phyloP scores from a whole-genome alignment of 495 filamentous ascomycete species.

The Trichoderma erinaceum region DNA sequence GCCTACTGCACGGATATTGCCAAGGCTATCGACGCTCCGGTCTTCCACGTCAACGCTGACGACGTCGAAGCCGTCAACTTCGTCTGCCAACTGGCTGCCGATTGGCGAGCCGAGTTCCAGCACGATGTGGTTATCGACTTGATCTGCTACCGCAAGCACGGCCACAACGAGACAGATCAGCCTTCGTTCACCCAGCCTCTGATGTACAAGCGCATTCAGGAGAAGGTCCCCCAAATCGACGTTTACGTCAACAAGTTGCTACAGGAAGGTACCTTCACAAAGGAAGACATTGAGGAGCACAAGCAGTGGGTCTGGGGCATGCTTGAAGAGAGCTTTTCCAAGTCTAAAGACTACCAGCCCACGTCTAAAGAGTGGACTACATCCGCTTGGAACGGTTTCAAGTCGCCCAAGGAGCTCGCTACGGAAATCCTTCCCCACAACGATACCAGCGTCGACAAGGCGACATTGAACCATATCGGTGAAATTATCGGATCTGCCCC shows the following conservation, averaged over 20 bases:
- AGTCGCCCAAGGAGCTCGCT: constrained; percentile 94
- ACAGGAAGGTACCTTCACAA: constrained; percentile 85
- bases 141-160: constrained; percentile 97
- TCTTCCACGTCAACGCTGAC: constrained; percentile 98
- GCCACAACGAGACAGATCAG: constrained; percentile 99
- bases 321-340: constrained; percentile 92
- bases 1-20: constrained; percentile 99
- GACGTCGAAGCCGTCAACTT: constrained; percentile 98
- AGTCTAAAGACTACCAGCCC: constrained; percentile 95
- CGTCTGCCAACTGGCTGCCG: constrained; percentile 90
- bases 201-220: constrained; percentile 95
- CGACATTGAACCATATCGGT: constrained; percentile 71
- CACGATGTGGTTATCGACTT: constrained; percentile 95
- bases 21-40: constrained; percentile 94
- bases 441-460: constrained; percentile 68
- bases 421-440: constrained; percentile 91
- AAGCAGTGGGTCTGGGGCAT: constrained; percentile 99
- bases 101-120: constrained; percentile 98
- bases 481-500: constrained; percentile 67
- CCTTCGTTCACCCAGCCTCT: constrained; percentile 98
- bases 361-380: constrained; percentile 97
- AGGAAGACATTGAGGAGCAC: constrained; percentile 97
- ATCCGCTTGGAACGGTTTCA: constrained; percentile 97
- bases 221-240: constrained; percentile 72
- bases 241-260: constrained; percentile 85